These are phyloP conservation scores for Cystobasidium sp. DNA, from an alignment of 1,284 basidiomycete species.

Conservation along the genomic window DNA sequence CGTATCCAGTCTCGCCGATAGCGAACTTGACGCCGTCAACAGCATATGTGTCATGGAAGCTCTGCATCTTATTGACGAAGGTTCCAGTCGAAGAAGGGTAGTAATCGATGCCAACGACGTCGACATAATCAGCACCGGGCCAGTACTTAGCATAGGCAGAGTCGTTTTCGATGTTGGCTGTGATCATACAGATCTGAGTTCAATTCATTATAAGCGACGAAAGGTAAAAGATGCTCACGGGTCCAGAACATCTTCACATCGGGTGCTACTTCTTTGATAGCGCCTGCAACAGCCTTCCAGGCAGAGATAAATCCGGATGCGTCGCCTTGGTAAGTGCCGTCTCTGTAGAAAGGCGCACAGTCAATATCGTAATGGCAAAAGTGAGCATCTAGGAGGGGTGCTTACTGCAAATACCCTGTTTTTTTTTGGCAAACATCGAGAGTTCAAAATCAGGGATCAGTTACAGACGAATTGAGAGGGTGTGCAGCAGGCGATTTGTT, in stretches of 20 bases:
- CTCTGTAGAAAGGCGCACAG: too few relatives aligned
- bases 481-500: neutral
- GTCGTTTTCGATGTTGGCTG: slow-evolving; percentile 51
- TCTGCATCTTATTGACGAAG: slow-evolving; percentile 54
- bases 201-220: slow-evolving; percentile 44
- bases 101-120: slow-evolving; percentile 55
- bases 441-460: slow-evolving; percentile 10
- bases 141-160: slow-evolving; percentile 52
- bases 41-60: slow-evolving; percentile 57
- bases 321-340: slow-evolving; percentile 53
- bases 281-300: slow-evolving; percentile 55
- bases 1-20: slow-evolving; percentile 57
- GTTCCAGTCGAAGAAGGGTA: slow-evolving; percentile 48
- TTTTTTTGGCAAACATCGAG: too few relatives aligned
- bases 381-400: too few relatives aligned
- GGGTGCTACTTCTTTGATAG: slow-evolving; percentile 53
- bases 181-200: slow-evolving; percentile 36
- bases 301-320: slow-evolving; percentile 56
- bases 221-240: slow-evolving; percentile 44
- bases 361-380: too few relatives aligned
- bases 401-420: slow-evolving; percentile 11
- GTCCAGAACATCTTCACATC: slow-evolving; percentile 56
- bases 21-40: slow-evolving; percentile 53
- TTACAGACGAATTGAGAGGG: slow-evolving; percentile 50
- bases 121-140: slow-evolving; percentile 52